Evolutionary conservation across 441 rosid species (phyloP), one percentile per base, ranked within the genome.

Genomic region (Adansonia gregorii): DNA sequence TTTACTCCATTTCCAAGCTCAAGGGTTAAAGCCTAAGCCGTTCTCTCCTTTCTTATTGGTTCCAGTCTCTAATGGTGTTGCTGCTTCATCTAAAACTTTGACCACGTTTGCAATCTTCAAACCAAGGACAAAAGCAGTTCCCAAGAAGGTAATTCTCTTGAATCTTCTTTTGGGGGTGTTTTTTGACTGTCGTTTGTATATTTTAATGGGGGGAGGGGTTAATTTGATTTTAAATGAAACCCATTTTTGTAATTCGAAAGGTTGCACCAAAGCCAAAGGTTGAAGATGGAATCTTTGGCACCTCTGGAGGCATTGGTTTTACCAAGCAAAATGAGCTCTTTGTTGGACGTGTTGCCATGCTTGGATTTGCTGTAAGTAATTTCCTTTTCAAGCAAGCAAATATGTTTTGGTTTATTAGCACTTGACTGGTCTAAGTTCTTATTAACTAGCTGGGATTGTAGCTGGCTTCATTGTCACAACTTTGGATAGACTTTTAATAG

Each of bases 321-420:
- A 94, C 98, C 0, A 94, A 94, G 88, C 87, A 85, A 71, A 94
- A 94, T 72, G 98, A 94, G 81, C 95, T 94, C 80, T 94, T 94
- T 63, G 98, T 94, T 1, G 97, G 98, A 14, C 98, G 98, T 74
- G 98, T 94, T 24, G 98, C 98, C 80, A 94, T 94, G 98, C 61
- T 94, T 83, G 98, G 98, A 59, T 94, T 94, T 78, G 98, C 98
- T 46, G 98, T 94, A 76, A 90, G 94, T 84, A 67, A 12, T 4
- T 51, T 19, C 17, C 2, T 10, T 17, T 66, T 66, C 71, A 66
- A 66, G 27, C 71, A 41, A 39, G 22, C 48, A n/a, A n/a, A 19
- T 24, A 3, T 8, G 27, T 9, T 8, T 65, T 41, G 22, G 22
- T n/a, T 65, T 15, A 7, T 65, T 31, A 64, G 48, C 20, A 64